Percentiles rank a stretch among this genome's conserved stretches.
Conservation (phyloP, 805 yeast species). For the Torulaspora delbrueckii region DNA sequence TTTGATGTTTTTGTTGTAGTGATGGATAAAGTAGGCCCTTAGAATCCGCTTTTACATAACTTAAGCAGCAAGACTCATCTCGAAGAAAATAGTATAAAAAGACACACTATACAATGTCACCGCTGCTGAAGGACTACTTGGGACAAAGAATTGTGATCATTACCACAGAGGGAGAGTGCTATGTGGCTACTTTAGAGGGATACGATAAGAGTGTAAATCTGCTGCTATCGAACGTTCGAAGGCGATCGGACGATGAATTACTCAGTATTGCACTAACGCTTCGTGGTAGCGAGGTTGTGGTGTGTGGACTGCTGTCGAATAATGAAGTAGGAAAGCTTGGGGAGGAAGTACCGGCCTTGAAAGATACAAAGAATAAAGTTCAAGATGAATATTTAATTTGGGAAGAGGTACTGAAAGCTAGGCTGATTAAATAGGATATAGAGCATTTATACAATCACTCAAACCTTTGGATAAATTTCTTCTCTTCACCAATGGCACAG, state of each 20-base stretch:
- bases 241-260: conserved; percentile 41
- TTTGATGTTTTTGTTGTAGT: not conserved
- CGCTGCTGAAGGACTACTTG: conserved; percentile 30
- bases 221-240: conserved; percentile 47
- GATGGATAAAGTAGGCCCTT: not conserved
- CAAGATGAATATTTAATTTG: conserved; percentile 28
- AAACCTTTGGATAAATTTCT: conserved; percentile 19
- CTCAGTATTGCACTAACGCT: conserved; percentile 19
- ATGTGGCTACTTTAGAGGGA: conserved; percentile 49
- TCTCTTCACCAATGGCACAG: conserved; percentile 35
- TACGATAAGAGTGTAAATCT: conserved; percentile 63
- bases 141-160: conserved; percentile 49
- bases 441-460: conserved; percentile 2
- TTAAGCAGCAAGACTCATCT: not conserved
- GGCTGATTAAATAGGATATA: conserved; percentile 7
- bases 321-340: conserved; percentile 1
- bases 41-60: not conserved
- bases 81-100: not conserved
- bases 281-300: conserved; percentile 34
- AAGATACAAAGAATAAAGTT: conserved; percentile 26
- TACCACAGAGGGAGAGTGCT: conserved; percentile 53
- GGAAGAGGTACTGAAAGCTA: conserved; percentile 24
- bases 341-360: conserved; percentile 19
- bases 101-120: conserved; percentile 27
- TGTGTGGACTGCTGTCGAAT: conserved; percentile 27